A percentile compares a stretch with the other conserved stretches of the same genome.
These are phyloP conservation scores for Gracilariopsis chorda DNA, from an alignment of 23 red algal genomes.

Conservation along the genomic window DNA sequence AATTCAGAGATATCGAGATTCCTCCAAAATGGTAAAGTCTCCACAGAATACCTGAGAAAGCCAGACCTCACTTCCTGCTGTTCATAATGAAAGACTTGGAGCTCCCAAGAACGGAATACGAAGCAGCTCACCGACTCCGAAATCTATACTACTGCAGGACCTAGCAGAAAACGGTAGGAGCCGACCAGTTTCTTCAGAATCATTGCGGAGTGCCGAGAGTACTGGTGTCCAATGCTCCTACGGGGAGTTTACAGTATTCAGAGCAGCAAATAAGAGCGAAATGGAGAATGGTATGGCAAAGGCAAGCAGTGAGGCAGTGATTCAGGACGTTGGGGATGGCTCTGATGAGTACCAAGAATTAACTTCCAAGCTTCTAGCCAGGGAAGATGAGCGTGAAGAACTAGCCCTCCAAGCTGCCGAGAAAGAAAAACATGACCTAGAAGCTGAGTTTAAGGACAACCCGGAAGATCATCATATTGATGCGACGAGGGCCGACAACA, in stretches of 20 bases:
- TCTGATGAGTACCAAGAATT: slow-evolving; percentile 5
- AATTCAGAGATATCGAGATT: background rate
- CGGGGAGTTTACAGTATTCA: background rate
- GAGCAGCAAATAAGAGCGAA: background rate
- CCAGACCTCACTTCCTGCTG: no score
- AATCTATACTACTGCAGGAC: background rate
- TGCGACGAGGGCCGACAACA: background rate
- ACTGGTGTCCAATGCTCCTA: background rate
- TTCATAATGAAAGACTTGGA: background rate
- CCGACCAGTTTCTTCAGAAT: background rate
- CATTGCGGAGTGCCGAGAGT: background rate
- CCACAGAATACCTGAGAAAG: background rate
- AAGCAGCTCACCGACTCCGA: background rate
- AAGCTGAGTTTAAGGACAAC: slow-evolving; percentile 20
- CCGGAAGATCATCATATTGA: background rate
- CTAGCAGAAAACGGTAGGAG: background rate
- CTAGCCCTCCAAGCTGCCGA: background rate
- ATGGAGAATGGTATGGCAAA: background rate
- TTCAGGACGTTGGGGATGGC: background rate
- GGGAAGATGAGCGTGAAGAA: slow-evolving; percentile 46
- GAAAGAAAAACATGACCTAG: slow-evolving; percentile 17
- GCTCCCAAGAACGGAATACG: background rate
- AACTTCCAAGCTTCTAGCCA: slow-evolving; percentile 24
- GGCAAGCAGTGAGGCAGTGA: background rate
- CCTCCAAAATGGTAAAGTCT: background rate